Conservation (phyloP, 441 rosid species). For the Aleurites moluccanus region DNA sequence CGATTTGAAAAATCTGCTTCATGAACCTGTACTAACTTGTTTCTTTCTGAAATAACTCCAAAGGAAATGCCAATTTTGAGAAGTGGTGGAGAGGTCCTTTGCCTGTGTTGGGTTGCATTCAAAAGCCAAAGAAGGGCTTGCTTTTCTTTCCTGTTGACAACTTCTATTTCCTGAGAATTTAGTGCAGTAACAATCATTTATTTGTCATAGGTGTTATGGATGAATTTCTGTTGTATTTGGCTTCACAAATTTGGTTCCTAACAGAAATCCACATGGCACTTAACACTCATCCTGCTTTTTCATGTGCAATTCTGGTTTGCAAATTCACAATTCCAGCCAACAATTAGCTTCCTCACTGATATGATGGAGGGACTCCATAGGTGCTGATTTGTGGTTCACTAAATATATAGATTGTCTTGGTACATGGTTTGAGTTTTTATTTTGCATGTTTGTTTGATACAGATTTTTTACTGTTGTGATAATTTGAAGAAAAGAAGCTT, state of each 20-base stretch:
- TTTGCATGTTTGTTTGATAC: neutral
- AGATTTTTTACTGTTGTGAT: neutral
- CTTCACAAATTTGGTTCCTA: neutral
- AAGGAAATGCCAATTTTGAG: too few species aligned
- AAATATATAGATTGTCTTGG: neutral
- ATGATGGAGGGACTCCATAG: neutral
- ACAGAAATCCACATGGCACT: neutral
- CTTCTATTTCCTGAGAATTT: too few species aligned
- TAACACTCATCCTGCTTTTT: neutral
- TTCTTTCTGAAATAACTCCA: too few species aligned
- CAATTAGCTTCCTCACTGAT: neutral
- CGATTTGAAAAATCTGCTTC: too few species aligned
- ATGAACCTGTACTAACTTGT: too few species aligned
- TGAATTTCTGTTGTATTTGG: neutral
- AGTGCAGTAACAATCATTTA: neutral
- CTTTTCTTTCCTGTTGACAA: too few species aligned
- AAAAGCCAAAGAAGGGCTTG: too few species aligned
- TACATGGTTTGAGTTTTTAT: neutral
- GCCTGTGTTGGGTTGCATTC: too few species aligned
- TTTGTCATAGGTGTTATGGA: neutral
- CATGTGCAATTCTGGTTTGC: neutral
- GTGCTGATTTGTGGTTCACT: neutral
- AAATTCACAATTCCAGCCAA: neutral
- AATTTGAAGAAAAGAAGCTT: neutral
- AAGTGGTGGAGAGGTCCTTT: too few species aligned